Conservation (phyloP, 768 basidiomycete species). For the Pleurotus eryngii region DNA sequence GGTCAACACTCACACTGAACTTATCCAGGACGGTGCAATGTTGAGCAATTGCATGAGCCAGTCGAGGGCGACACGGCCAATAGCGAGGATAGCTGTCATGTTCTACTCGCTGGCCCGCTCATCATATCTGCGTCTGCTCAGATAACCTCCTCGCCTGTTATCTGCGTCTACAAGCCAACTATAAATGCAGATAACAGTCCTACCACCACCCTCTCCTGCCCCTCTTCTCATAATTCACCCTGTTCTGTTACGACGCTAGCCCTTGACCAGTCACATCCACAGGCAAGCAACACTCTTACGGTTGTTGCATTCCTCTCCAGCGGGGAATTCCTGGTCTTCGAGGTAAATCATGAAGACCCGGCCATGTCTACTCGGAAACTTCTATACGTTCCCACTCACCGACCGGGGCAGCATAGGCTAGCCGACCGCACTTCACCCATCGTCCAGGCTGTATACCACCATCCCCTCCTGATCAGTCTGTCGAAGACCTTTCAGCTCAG, state of each 20-base stretch:
- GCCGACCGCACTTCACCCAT: constrained; percentile 42
- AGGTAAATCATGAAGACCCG: constrained; percentile 44
- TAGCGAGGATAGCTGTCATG: constrained; percentile 27
- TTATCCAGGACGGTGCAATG: constrained; percentile 57
- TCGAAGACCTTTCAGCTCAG: constrained; percentile 65
- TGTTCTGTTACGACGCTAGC: constrained; percentile 61
- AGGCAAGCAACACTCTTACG: constrained; percentile 33
- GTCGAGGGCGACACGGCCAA: constrained; percentile 6
- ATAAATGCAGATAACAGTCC: not conserved
- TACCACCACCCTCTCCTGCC: constrained; percentile 34
- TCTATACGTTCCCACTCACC: constrained; percentile 44
- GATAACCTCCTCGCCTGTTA: constrained; percentile 32
- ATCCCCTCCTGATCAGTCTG: constrained; percentile 72
- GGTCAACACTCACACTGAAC: too few relatives aligned
- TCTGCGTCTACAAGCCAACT: constrained; percentile 28
- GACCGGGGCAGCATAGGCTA: constrained; percentile 8
- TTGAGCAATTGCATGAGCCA: constrained; percentile 32
- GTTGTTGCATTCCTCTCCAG: constrained; percentile 63
- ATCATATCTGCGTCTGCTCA: constrained; percentile 55
- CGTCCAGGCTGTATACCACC: constrained; percentile 70
- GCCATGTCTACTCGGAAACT: constrained; percentile 39
- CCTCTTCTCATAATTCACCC: constrained; percentile 28
- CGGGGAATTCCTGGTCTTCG: constrained; percentile 64
- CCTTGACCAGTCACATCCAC: constrained; percentile 70
- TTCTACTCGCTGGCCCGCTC: constrained; percentile 59